A percentile compares a stretch with the other conserved stretches of the same genome.
Conservation (phyloP, 345 rosid genomes). For the Gossypioides kirkii region DNA sequence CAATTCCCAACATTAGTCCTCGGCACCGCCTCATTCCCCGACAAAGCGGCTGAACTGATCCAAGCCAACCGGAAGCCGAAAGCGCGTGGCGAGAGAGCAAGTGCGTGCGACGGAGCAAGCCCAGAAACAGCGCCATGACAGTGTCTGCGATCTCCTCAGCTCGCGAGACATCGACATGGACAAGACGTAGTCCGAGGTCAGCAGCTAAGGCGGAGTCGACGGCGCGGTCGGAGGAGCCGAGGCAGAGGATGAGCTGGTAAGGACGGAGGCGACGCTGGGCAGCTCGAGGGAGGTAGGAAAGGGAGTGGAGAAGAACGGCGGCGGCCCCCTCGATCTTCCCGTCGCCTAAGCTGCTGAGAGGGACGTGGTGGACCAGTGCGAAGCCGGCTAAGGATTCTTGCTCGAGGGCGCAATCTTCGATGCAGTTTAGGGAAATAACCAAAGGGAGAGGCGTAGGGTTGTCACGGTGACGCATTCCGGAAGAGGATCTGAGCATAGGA, state of each 20-base stretch:
- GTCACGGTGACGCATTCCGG: conserved; percentile 50
- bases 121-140: conserved; percentile 93
- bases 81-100: conserved; percentile 79
- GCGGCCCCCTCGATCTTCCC: conserved; percentile 88
- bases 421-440: conserved; percentile 85
- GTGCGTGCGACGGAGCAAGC: conserved; percentile 90
- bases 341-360: conserved; percentile 84
- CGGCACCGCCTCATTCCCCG: conserved; percentile 97
- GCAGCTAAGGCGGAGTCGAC: conserved; percentile 89
- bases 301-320: conserved; percentile 88
- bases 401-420: conserved; percentile 80
- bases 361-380: conserved; percentile 82
- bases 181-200: conserved; percentile 85
- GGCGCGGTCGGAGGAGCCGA: conserved; percentile 89
- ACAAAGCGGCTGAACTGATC: conserved; percentile 89
- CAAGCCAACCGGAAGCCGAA: conserved; percentile 94
- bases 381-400: conserved; percentile 76
- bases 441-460: conserved; percentile 45
- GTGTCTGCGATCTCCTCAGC: conserved; percentile 98
- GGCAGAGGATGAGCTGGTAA: conserved; percentile 87
- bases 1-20: conserved; percentile 87
- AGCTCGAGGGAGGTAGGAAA: conserved; percentile 96
- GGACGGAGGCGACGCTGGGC: conserved; percentile 98
- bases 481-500: conserved; percentile 36
- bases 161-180: conserved; percentile 85